Evolutionary conservation across 2,329 filamentous ascomycete species (phyloP), one percentile per base, ranked within the genome.

Genomic region (Trichoderma hamatum): DNA sequence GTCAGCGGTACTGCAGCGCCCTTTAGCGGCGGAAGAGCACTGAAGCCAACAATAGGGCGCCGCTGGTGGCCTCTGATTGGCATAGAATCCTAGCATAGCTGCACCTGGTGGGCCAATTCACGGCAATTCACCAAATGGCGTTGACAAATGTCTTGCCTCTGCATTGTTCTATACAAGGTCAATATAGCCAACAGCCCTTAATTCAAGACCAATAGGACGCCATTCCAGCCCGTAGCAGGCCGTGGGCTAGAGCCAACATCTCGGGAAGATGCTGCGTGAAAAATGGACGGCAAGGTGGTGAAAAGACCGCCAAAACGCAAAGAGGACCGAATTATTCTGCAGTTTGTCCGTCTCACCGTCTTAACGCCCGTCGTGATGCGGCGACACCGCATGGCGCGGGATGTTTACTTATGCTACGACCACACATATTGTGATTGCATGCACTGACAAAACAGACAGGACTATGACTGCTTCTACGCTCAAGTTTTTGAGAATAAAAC

Each of bases 401-500:
- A 30, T 59, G 30, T n/a, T 39, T 34, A 3, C 7, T 10, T 5
- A n/a, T 43, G 19, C 1, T 7, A 19, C 16, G 36, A 5, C 13
- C 13, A 5, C 34, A 6, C 54, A 28, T 16, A n/a, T 46, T n/a
- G 13, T 13, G 19, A 28, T 3, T n/a, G 9, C 7, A 34, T 4
- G 58, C 58, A 26, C 71, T 75, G 58, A 72, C 70, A 65, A 52
- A 30, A 55, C 3, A 26, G 19, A 13, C 68, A 91, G 89, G 89
- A 92, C 79, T 92, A 94, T 78, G 92, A 95, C 82, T 97, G 93
- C 82, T 98, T 98, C 83, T 98, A 98, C 79, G 94, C 94, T 26
- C 93, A 93, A 61, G 94, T 96, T 10, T 90, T 96, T 73, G 94
- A 97, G 80, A 90, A 90, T 72, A 90, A 92, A 76, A 89, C 92